Conservation (phyloP, 2,329 filamentous ascomycete genomes). For the Ophiostoma tasmaniense region DNA sequence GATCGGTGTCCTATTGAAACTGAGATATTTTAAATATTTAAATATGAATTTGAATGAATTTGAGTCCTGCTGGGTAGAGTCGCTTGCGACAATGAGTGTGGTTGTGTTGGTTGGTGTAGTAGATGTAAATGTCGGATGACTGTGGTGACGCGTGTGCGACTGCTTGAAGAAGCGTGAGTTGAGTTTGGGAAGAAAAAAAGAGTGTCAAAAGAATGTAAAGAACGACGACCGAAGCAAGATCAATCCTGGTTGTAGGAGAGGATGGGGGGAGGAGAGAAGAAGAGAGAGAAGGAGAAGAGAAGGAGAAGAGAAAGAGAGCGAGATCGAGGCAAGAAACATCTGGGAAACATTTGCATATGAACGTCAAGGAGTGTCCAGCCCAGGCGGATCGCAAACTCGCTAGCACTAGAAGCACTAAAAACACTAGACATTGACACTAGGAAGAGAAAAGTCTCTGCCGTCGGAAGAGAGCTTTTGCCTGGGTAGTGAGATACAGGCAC, state of each 20-base stretch:
- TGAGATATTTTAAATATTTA: not conserved
- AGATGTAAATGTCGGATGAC: not conserved
- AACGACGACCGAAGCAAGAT: not conserved
- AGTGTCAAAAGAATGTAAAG: not conserved
- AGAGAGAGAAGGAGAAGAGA: not conserved
- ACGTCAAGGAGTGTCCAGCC: constrained; percentile 3
- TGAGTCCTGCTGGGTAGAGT: constrained; percentile 14
- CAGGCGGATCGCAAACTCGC: not conserved
- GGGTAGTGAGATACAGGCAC: too few relatives aligned
- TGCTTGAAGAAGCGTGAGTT: not conserved
- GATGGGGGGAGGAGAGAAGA: constrained; percentile 5
- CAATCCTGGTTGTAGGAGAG: not conserved
- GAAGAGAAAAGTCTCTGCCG: not conserved
- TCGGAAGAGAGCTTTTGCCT: not conserved
- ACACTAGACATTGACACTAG: too few relatives aligned
- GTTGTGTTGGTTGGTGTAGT: not conserved
- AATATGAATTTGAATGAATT: not conserved
- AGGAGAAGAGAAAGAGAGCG: not conserved
- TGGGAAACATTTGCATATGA: constrained; percentile 14
- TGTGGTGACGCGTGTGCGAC: constrained; percentile 11
- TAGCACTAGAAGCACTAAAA: not conserved
- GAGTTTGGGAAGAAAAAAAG: not conserved
- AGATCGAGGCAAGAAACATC: too few relatives aligned
- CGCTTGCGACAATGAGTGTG: constrained; percentile 17
- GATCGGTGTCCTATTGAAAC: too few relatives aligned